Evolutionary conservation across 139 green algal genomes (phyloP), one percentile per base, ranked within the genome.

Genomic region (Asterochloris sp.): DNA sequence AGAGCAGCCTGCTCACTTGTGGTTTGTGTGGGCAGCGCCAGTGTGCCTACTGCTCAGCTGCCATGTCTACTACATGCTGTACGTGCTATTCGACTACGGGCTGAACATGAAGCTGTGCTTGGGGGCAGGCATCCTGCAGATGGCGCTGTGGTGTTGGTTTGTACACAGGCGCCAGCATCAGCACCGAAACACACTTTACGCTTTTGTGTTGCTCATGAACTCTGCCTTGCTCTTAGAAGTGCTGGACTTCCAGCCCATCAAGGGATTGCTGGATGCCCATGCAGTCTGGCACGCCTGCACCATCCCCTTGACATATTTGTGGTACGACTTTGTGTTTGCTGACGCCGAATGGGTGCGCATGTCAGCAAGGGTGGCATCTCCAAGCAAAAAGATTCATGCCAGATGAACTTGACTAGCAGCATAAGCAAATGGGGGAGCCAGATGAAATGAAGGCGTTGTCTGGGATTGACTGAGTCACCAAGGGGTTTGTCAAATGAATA

Each of bases 71-170:
- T 90, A 92, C 87, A 97, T 98, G 93, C 85, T 94, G 17, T 47
- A 85, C 0, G 81, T 97, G 0, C 91, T 93, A 73, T 98, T 98
- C 86, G 95, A 98, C 78, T 98, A 98, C 73, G 93, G 93, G 11
- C 91, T 83, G 73, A 96, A 98, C 83, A 91, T 98, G 71, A 84
- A 69, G 27, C 79, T 96, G 60, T 97, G 93, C 86, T 76, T 97
- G 2, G 83, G 63, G 10, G 69, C 87, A 47, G 93, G 93, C 13
- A 69, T 92, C 0, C 21, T 80, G 13, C 89, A 94, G 76, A 85
- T 83, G 0, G 13, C 87, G 1, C 38, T 83, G 15, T 95, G 91
- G 91, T n/a, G 87, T 13, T 38, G 13, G 11, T 94, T 88, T 88
- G 82, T 81, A 19, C 23, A 81, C 11, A 87, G 76, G 76, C 66